phyloP scores from a whole-genome alignment of 176 grass and related monocot genomes.

The Triticum timopheevii region DNA sequence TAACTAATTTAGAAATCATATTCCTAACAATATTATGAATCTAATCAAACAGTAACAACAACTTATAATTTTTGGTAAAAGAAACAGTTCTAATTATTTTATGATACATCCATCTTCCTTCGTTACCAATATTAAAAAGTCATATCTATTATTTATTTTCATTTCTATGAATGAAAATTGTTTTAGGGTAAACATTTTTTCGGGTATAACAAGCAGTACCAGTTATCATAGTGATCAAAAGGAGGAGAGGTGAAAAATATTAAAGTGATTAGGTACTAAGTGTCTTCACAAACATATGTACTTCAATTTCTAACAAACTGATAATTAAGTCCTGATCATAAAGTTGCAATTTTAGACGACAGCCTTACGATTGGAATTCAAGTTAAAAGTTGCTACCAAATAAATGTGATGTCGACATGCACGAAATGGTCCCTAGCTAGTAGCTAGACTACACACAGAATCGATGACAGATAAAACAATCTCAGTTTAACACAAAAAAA shows the following conservation, averaged over 20 bases:
- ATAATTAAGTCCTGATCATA: too few species aligned
- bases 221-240: neutral
- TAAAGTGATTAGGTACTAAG: neutral
- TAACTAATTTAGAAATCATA: too few species aligned
- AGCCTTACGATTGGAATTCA: neutral
- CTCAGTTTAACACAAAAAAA: neutral
- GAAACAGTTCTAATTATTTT: neutral
- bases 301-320: neutral
- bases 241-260: neutral
- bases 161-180: neutral
- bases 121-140: neutral
- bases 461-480: neutral
- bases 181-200: too few species aligned
- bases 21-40: neutral
- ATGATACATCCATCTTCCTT: neutral
- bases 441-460: neutral
- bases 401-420: neutral
- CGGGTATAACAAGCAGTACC: too few species aligned
- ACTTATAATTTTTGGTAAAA: neutral
- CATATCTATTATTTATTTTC: neutral
- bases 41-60: neutral
- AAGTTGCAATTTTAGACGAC: neutral
- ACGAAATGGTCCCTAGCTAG: neutral
- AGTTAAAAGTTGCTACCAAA: neutral
- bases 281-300: neutral